Evolutionary conservation across 2,329 filamentous ascomycete genomes (phyloP).

Genomic region (Eutypa lata): DNA sequence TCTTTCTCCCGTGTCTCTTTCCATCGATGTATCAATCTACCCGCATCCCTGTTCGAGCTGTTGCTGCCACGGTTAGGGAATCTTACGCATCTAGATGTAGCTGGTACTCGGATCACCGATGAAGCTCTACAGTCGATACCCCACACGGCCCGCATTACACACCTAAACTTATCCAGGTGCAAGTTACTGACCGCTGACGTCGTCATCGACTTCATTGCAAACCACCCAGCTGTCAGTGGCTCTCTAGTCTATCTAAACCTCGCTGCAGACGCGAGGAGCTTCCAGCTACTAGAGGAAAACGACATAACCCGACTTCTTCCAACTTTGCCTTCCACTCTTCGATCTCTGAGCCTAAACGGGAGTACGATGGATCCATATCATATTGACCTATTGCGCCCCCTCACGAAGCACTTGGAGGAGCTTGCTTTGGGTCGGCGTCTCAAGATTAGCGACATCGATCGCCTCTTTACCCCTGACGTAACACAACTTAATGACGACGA

Average conservation of each 20-base stretch:
- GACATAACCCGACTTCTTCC: conserved; percentile 66
- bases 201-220: conserved; percentile 68
- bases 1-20: conserved; percentile 67
- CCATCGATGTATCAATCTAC: conserved; percentile 74
- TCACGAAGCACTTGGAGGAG: conserved; percentile 74
- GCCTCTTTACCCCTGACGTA: conserved; percentile 55
- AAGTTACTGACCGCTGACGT: conserved; percentile 62
- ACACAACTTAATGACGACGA: conserved; percentile 9
- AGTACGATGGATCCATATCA: conserved; percentile 66
- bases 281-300: conserved; percentile 65
- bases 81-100: conserved; percentile 76
- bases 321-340: conserved; percentile 62
- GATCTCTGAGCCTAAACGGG: conserved; percentile 73
- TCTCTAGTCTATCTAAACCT: conserved; percentile 69
- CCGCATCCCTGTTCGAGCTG: conserved; percentile 63
- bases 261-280: conserved; percentile 67
- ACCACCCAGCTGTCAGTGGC: conserved; percentile 65
- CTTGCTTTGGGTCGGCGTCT: conserved; percentile 69
- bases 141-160: conserved; percentile 67
- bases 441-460: conserved; percentile 61
- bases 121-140: conserved; percentile 68
- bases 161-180: conserved; percentile 77
- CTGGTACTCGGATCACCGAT: conserved; percentile 73
- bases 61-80: conserved; percentile 67
- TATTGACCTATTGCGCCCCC: conserved; percentile 58